Evolutionary conservation across 208 protist species (phyloP).

Genomic region (Wallacemonas collosoma): DNA sequence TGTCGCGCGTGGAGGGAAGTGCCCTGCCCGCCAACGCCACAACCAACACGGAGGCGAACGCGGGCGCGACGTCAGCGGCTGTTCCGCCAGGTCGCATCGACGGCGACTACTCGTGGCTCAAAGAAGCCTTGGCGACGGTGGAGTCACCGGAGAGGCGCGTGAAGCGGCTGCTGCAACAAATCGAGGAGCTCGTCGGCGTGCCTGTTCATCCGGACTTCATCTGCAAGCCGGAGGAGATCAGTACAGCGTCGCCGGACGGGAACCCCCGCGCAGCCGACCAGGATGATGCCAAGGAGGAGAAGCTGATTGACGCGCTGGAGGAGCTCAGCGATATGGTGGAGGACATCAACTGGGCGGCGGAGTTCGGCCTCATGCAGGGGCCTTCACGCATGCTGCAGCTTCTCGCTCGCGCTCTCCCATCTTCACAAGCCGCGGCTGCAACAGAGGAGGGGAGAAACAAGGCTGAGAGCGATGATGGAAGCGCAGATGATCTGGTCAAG

Average conservation of each 20-base stretch:
- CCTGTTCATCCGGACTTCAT: conserved; percentile 5
- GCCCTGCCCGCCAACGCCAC: neutral
- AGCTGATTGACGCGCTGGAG: conserved; percentile 38
- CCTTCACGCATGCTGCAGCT: conserved; percentile 44
- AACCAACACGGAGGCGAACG: neutral
- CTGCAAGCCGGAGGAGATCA: neutral
- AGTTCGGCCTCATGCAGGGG: conserved; percentile 81
- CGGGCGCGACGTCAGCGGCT: neutral
- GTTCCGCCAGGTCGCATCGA: conserved; percentile 15
- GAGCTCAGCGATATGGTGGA: conserved; percentile 88
- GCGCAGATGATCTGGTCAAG: conserved; percentile 69
- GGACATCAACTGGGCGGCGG: conserved; percentile 87
- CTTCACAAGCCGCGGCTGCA: no score
- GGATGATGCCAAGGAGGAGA: conserved; percentile 20
- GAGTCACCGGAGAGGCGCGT: conserved; percentile 75
- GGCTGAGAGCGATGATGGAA: conserved; percentile 26
- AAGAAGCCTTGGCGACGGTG: conserved; percentile 61
- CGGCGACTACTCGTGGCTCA: conserved; percentile 72
- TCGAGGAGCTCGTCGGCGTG: conserved; percentile 2
- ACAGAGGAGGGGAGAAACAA: no score
- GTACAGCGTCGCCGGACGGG: neutral
- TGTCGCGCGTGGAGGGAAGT: no score
- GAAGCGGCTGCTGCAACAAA: conserved; percentile 33
- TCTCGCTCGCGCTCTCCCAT: conserved; percentile 21
- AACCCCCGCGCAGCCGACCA: neutral